Percentiles rank a stretch among this genome's conserved stretches.
These are phyloP conservation scores for Fusarium humuli DNA, from an alignment of 2,329 filamentous ascomycete species.

Conservation along the genomic window DNA sequence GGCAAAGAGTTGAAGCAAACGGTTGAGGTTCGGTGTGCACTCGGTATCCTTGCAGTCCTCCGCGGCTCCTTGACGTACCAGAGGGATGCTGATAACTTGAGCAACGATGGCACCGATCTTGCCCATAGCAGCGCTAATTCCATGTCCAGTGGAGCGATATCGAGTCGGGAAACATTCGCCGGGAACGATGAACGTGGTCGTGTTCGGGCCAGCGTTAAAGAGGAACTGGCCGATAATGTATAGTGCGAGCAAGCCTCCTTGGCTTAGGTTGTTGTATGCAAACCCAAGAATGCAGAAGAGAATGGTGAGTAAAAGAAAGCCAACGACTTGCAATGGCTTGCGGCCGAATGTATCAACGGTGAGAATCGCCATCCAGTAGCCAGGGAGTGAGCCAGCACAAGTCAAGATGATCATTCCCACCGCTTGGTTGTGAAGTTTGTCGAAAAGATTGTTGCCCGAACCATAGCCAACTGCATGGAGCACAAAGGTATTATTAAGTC, in stretches of 20 bases:
- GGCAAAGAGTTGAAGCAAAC: slow-evolving; percentile 81
- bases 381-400: slow-evolving; percentile 81
- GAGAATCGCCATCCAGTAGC: slow-evolving; percentile 82
- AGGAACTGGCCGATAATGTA: slow-evolving; percentile 75
- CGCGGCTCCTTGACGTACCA: slow-evolving; percentile 67
- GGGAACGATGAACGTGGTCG: slow-evolving; percentile 73
- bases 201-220: slow-evolving; percentile 75
- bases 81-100: slow-evolving; percentile 72
- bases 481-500: slow-evolving; percentile 80
- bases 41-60: slow-evolving; percentile 60
- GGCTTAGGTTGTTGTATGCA: slow-evolving; percentile 61
- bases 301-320: slow-evolving; percentile 70
- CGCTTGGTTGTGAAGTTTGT: slow-evolving; percentile 77
- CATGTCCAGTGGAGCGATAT: slow-evolving; percentile 72
- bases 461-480: slow-evolving; percentile 79
- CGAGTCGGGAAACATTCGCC: slow-evolving; percentile 74
- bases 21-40: slow-evolving; percentile 72
- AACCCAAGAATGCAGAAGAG: slow-evolving; percentile 74
- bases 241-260: slow-evolving; percentile 65
- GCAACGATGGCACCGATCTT: slow-evolving; percentile 77
- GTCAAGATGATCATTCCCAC: slow-evolving; percentile 82
- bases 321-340: slow-evolving; percentile 77
- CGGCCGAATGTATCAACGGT: slow-evolving; percentile 81
- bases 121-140: slow-evolving; percentile 73
- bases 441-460: slow-evolving; percentile 71